Percentiles rank a stretch among this genome's conserved stretches.
phyloP scores from a whole-genome alignment of 768 basidiomycete genomes.

The Clitopilus hobsonii region DNA sequence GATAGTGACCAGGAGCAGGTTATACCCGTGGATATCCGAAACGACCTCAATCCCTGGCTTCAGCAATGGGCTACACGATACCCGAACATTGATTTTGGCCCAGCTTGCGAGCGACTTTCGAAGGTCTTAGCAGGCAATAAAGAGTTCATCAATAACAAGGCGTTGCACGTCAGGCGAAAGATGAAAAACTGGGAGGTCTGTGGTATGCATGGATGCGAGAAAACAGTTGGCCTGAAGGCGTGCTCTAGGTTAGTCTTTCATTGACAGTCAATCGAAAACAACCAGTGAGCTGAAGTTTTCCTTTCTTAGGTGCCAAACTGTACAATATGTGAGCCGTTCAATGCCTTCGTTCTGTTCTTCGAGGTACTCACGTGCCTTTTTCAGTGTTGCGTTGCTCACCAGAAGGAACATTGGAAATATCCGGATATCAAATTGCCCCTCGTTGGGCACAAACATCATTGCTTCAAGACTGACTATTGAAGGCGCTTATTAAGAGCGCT shows the following conservation, averaged over 20 bases:
- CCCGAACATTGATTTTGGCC: background rate
- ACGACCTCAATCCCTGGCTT: background rate
- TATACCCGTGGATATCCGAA: constrained; percentile 1
- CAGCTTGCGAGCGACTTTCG: background rate
- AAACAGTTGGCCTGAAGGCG: constrained; percentile 6
- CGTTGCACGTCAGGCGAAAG: background rate
- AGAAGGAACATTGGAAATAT: background rate
- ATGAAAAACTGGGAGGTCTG: constrained; percentile 12
- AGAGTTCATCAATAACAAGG: background rate
- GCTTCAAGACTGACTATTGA: background rate
- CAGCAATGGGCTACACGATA: background rate
- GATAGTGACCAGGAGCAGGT: background rate
- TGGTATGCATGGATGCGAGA: constrained; percentile 7
- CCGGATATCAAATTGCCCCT: background rate
- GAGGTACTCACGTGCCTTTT: background rate
- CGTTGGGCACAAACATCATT: background rate
- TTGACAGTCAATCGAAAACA: too few relatives aligned
- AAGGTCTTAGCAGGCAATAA: background rate
- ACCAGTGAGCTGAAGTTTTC: too few relatives aligned
- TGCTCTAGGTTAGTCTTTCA: constrained; percentile 5
- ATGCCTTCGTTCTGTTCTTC: background rate
- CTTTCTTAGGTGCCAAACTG: constrained; percentile 9
- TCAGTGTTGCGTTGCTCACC: background rate
- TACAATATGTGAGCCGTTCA: constrained; percentile 8
- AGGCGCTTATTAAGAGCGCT: too few relatives aligned